Percentiles rank a stretch among this genome's conserved stretches.
phyloP scores from a whole-genome alignment of 2,329 filamentous ascomycete genomes.

The Rhytidhysteron rufulum region DNA sequence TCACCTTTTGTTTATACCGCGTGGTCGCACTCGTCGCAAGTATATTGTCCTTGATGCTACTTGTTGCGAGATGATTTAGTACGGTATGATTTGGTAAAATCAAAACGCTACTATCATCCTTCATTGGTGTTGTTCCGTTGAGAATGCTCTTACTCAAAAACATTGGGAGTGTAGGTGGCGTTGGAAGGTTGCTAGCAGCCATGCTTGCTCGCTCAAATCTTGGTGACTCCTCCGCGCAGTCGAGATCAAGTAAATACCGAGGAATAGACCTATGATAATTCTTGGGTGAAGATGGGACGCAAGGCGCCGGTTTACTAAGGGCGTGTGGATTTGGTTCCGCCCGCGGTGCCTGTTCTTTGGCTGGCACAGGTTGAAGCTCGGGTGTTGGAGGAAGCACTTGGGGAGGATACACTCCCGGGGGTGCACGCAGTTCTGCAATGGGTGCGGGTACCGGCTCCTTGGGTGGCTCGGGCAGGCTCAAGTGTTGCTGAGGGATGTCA shows the following conservation, averaged over 20 bases:
- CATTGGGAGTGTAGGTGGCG: slow-evolving; percentile 79
- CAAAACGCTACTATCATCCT: slow-evolving; percentile 95
- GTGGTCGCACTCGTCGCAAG: slow-evolving; percentile 94
- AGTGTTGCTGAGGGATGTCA: slow-evolving; percentile 48
- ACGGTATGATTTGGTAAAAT: slow-evolving; percentile 98
- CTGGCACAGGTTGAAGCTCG: slow-evolving; percentile 19
- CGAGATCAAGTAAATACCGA: slow-evolving; percentile 79
- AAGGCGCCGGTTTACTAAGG: slow-evolving; percentile 13
- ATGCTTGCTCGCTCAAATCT: slow-evolving; percentile 70
- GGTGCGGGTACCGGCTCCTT: slow-evolving; percentile 19
- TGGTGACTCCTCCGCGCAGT: slow-evolving; percentile 74
- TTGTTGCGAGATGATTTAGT: slow-evolving; percentile 92
- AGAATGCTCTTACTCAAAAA: slow-evolving; percentile 93
- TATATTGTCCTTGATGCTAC: slow-evolving; percentile 95
- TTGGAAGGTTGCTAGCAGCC: slow-evolving; percentile 74
- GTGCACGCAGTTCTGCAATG: slow-evolving; percentile 22
- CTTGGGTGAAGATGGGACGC: slow-evolving; percentile 42
- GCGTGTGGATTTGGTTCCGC: slow-evolving; percentile 23
- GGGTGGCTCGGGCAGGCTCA: slow-evolving; percentile 15
- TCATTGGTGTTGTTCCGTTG: slow-evolving; percentile 86
- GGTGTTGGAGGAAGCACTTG: slow-evolving; percentile 43
- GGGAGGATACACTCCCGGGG: slow-evolving; percentile 24
- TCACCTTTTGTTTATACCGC: slow-evolving; percentile 91
- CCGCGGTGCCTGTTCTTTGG: slow-evolving; percentile 13
- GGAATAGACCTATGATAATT: slow-evolving; percentile 74